These are phyloP conservation scores for Sporobolomyces phaffii DNA, from an alignment of 768 basidiomycete species.

Conservation along the genomic window DNA sequence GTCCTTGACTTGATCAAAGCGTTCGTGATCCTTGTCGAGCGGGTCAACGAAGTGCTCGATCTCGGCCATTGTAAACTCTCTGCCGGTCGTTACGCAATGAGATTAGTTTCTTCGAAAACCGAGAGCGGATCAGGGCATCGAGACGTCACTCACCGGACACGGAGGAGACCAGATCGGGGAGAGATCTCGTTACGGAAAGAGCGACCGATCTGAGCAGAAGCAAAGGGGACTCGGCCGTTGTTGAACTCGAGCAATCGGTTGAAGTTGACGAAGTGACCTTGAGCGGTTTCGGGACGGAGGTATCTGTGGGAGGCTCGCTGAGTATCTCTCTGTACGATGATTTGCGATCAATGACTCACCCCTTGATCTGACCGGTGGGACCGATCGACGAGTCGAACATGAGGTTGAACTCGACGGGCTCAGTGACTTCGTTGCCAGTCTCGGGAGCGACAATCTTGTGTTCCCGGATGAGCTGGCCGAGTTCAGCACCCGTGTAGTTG, in stretches of 20 bases:
- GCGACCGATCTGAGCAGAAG: conserved; percentile 91
- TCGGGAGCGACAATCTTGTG: conserved; percentile 80
- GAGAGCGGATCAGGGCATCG: no score
- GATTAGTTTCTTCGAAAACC: no score
- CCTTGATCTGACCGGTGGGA: conserved; percentile 92
- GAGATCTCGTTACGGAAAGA: conserved; percentile 98
- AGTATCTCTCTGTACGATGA: no score
- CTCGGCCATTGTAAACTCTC: conserved; percentile 98
- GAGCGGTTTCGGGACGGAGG: conserved; percentile 95
- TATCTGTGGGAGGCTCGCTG: conserved; percentile 55
- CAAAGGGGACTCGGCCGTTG: conserved; percentile 92
- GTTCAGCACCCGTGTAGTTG: conserved; percentile 81
- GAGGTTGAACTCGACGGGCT: conserved; percentile 93
- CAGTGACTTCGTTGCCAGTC: conserved; percentile 83
- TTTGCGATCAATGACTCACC: conserved; percentile 62
- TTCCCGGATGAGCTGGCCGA: conserved; percentile 77
- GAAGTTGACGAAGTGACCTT: conserved; percentile 99
- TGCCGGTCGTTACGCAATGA: no score
- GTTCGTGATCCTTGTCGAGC: conserved; percentile 73
- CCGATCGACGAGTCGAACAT: conserved; percentile 98
- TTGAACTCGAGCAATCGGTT: conserved; percentile 94
- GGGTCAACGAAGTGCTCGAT: conserved; percentile 99
- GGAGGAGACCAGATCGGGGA: conserved; percentile 87
- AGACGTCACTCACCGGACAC: conserved; percentile 59
- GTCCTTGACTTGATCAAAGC: conserved; percentile 75